Evolutionary conservation across 805 yeast genomes (phyloP).

Genomic region (Debaryomyces prosopidis): DNA sequence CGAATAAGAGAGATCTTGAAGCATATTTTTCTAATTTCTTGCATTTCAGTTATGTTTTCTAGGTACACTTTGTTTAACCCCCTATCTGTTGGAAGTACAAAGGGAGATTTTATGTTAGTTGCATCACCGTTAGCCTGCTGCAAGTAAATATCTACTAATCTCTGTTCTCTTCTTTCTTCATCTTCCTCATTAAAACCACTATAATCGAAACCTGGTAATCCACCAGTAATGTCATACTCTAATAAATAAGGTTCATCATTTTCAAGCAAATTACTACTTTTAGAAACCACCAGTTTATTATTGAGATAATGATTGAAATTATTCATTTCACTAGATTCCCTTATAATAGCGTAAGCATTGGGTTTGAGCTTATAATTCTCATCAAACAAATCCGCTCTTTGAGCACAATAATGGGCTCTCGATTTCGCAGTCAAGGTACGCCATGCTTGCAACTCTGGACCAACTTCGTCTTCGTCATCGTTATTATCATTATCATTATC

Average conservation of each 20-base stretch:
- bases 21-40: constrained; percentile 83
- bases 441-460: constrained; percentile 82
- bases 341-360: constrained; percentile 67
- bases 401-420: constrained; percentile 71
- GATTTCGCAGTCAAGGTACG: constrained; percentile 76
- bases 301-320: constrained; percentile 50
- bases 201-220: constrained; percentile 66
- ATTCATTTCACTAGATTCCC: constrained; percentile 69
- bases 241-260: constrained; percentile 64
- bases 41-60: constrained; percentile 75
- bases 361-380: constrained; percentile 56
- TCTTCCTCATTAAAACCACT: constrained; percentile 49
- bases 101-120: constrained; percentile 22
- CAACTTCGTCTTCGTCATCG: constrained; percentile 64
- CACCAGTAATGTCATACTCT: constrained; percentile 84
- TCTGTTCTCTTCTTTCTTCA: constrained; percentile 38
- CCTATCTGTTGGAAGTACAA: constrained; percentile 37
- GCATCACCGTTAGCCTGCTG: constrained; percentile 26
- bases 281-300: constrained; percentile 40
- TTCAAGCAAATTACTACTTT: constrained; percentile 48
- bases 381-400: constrained; percentile 65
- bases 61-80: constrained; percentile 65
- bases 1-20: constrained; percentile 85
- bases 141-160: constrained; percentile 34
- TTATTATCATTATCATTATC: constrained; percentile 41